Conservation (phyloP, 169 alveolate species). For the Cryptosporidium viatorum region DNA sequence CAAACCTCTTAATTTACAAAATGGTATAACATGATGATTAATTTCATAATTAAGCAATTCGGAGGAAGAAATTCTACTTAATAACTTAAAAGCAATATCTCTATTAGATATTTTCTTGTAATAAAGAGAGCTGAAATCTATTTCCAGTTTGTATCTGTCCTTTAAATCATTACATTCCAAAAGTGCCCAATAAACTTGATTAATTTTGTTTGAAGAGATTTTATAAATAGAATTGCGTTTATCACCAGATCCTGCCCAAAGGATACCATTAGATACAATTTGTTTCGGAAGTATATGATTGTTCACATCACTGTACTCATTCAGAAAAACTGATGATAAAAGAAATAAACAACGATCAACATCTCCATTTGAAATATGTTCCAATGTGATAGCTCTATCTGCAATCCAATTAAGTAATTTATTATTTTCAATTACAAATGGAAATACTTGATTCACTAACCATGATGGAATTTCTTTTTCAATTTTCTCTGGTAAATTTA, state of each 20-base stretch:
- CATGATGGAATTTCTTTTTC: conserved; percentile 59
- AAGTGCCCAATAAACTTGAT: conserved; percentile 36
- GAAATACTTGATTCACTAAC: conserved; percentile 59
- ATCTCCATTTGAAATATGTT: conserved; percentile 60
- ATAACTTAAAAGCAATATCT: conserved; percentile 29
- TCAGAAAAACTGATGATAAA: conserved; percentile 28
- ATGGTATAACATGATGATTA: conserved; percentile 50
- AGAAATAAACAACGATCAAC: conserved; percentile 35
- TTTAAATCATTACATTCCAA: conserved; percentile 55
- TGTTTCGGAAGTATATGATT: conserved; percentile 41
- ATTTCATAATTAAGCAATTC: conserved; percentile 51
- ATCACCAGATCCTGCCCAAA: conserved; percentile 75
- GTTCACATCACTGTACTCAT: conserved; percentile 6
- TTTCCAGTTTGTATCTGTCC: conserved; percentile 34
- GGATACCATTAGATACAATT: conserved; percentile 63
- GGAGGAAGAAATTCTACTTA: conserved; percentile 32
- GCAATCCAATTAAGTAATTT: conserved; percentile 60
- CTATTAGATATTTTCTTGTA: conserved; percentile 17
- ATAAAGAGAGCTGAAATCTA: conserved; percentile 9
- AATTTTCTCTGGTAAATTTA: conserved; percentile 30
- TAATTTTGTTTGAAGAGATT: conserved; percentile 12
- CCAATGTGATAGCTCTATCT: conserved; percentile 51
- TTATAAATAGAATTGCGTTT: conserved; percentile 26
- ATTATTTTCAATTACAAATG: conserved; percentile 34
- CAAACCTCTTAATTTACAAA: conserved; percentile 51